These are phyloP conservation scores for Candida ulmi DNA, from an alignment of 805 yeast species.

Conservation along the genomic window DNA sequence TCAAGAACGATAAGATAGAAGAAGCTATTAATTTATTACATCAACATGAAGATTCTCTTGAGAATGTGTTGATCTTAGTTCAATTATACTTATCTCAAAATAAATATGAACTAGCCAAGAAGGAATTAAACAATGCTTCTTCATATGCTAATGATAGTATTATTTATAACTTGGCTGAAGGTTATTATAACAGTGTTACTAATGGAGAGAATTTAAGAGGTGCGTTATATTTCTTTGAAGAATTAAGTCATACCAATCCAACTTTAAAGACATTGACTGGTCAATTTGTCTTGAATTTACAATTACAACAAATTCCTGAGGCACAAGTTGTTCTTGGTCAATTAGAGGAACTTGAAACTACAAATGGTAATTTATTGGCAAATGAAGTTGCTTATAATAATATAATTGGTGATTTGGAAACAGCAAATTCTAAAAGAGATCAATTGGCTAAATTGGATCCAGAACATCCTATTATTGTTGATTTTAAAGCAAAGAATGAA, in stretches of 20 bases:
- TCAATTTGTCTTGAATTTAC: slow-evolving; percentile 70
- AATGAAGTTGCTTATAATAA: slow-evolving; percentile 60
- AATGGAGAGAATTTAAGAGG: slow-evolving; percentile 37
- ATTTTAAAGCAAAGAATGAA: slow-evolving; percentile 53
- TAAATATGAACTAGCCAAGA: slow-evolving; percentile 39
- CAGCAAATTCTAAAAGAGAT: slow-evolving; percentile 34
- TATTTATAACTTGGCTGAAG: slow-evolving; percentile 71
- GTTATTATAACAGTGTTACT: slow-evolving; percentile 50
- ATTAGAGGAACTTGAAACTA: slow-evolving; percentile 35
- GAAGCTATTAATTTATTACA: slow-evolving; percentile 36
- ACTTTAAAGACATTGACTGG: slow-evolving; percentile 48
- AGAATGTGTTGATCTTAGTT: slow-evolving; percentile 36
- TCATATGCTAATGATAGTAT: slow-evolving; percentile 64
- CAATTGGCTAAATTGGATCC: slow-evolving; percentile 44
- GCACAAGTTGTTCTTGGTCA: slow-evolving; percentile 59
- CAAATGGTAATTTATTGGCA: slow-evolving; percentile 47
- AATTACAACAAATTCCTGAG: slow-evolving; percentile 76
- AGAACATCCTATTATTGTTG: slow-evolving; percentile 51
- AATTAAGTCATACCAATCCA: slow-evolving; percentile 56
- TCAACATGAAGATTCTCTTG: slow-evolving; percentile 33
- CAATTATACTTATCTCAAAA: slow-evolving; percentile 35
- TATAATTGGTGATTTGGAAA: slow-evolving; percentile 39
- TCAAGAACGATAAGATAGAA: slow-evolving; percentile 33
- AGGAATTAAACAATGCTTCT: slow-evolving; percentile 38
- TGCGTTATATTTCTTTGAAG: slow-evolving; percentile 70